Conservation (phyloP, 805 yeast genomes). For the Candida khao-thaluensis region DNA sequence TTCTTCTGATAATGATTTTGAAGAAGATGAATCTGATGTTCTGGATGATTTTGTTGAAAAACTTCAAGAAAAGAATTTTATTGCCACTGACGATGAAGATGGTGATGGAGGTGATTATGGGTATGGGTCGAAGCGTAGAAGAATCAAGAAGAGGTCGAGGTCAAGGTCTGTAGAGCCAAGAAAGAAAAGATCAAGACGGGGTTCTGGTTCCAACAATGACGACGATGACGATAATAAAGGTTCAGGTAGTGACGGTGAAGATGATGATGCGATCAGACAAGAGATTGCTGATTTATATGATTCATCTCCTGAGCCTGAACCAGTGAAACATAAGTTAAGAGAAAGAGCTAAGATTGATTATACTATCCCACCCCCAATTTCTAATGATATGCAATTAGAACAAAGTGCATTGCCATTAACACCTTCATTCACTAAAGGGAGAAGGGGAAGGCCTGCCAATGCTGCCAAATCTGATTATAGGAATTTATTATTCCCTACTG, state of each 20-base stretch:
- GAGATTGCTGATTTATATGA: constrained; percentile 68
- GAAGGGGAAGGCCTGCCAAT: constrained; percentile 36
- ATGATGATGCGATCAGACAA: constrained; percentile 48
- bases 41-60: constrained; percentile 28
- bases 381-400: constrained; percentile 33
- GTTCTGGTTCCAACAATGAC: constrained; percentile 6
- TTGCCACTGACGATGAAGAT: constrained; percentile 39
- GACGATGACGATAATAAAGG: constrained; percentile 9
- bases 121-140: constrained; percentile 17
- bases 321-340: constrained; percentile 41
- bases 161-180: constrained; percentile 26
- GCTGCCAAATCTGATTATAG: constrained; percentile 46
- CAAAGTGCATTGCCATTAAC: constrained; percentile 17
- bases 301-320: constrained; percentile 49
- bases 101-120: constrained; percentile 21
- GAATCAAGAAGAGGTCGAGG: constrained; percentile 18
- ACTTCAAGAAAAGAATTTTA: constrained; percentile 32
- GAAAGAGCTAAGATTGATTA: constrained; percentile 69
- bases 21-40: constrained; percentile 11
- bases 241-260: constrained; percentile 19
- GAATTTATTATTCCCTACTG: constrained; percentile 83
- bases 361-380: constrained; percentile 77
- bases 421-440: constrained; percentile 29
- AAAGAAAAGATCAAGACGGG: constrained; percentile 14
- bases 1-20: constrained; percentile 24